Base-by-base conservation (phyloP, 306 rosid species). In the Gillenia trifoliata region DNA sequence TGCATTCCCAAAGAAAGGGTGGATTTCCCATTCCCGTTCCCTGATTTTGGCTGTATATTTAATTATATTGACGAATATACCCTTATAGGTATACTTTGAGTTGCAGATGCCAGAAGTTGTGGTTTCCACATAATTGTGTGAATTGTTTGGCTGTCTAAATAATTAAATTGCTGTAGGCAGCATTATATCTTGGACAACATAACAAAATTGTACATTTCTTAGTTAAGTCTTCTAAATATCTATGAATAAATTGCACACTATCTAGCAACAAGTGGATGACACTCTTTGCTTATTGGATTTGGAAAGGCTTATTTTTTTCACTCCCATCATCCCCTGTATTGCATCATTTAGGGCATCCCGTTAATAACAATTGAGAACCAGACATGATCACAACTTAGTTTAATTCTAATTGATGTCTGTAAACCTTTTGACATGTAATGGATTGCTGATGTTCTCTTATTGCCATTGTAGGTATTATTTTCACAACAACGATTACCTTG, bases 401-500 rank as follows among this genome's bases (percentile, higher is more conserved):
- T 30, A 29, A 8, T 29, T 61, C 22, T 33, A 19, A 12, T 7
- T 57, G 65, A 19, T 36, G 43, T n/a, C 10, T 50, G 64, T 10
- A n/a, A 23, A 34, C 28, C 16, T n/a, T 54, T n/a, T 50, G 56
- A 29, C 43, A 25, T 28, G 22, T 55, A 16, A 29, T 70, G 40
- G 25, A 70, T 74, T 25, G 45, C 41, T 74, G 31, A 65, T 45
- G 68, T 16, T 75, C 65, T 75, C 60, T 72, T 26, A 50, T 61
- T 57, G 12, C 54, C 29, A 38, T 77, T 75, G 57, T 69, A 93
- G 98, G 89, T 93, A 89, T 69, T 85, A 89, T 69, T 85, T 89
- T 16, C 96, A 91, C 73, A 86, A 81, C 85, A 87, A 87, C 6
- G 95, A 93, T 76, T 93, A 93, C 83, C 91, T 93, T 80, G 98